These are phyloP conservation scores for Aspergillus proliferans DNA, from an alignment of 2,329 filamentous ascomycete genomes.

Conservation along the genomic window DNA sequence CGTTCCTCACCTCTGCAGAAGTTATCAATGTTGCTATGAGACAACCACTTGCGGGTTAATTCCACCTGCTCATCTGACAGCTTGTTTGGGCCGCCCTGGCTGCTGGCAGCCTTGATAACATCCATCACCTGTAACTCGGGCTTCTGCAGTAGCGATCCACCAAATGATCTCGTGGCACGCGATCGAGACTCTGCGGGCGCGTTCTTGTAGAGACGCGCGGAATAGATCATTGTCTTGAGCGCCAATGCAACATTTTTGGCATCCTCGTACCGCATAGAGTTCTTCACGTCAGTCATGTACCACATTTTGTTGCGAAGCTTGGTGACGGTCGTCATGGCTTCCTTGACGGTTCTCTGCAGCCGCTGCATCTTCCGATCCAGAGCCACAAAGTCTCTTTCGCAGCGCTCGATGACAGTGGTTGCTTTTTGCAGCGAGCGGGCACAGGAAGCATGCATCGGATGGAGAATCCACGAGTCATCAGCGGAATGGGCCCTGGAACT, in stretches of 20 bases:
- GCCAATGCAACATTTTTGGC: conserved; percentile 80
- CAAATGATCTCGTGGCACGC: conserved; percentile 43
- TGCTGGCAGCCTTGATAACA: conserved; percentile 71
- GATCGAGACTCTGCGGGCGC: conserved; percentile 28
- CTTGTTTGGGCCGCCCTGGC: conserved; percentile 88
- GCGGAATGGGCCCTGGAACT: conserved; percentile 40
- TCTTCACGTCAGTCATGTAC: conserved; percentile 91
- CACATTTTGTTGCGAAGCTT: conserved; percentile 94
- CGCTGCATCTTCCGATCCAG: conserved; percentile 75
- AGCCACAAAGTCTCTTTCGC: conserved; percentile 58
- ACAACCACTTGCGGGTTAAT: conserved; percentile 75
- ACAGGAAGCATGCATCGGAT: conserved; percentile 61
- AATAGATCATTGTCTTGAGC: conserved; percentile 78
- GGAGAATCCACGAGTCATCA: conserved; percentile 66
- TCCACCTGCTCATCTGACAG: conserved; percentile 92
- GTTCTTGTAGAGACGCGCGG: conserved; percentile 24
- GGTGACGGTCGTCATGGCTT: conserved; percentile 66
- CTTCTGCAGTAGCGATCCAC: conserved; percentile 62
- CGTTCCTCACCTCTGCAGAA: conserved; percentile 93
- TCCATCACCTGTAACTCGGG: conserved; percentile 82
- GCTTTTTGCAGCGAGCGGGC: conserved; percentile 28
- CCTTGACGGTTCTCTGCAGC: conserved; percentile 66
- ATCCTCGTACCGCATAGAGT: conserved; percentile 81
- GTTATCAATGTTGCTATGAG: conserved; percentile 76
- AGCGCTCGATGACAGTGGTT: conserved; percentile 27